Base-by-base conservation (phyloP, 345 rosid genomes). In the Stellera chamaejasme region DNA sequence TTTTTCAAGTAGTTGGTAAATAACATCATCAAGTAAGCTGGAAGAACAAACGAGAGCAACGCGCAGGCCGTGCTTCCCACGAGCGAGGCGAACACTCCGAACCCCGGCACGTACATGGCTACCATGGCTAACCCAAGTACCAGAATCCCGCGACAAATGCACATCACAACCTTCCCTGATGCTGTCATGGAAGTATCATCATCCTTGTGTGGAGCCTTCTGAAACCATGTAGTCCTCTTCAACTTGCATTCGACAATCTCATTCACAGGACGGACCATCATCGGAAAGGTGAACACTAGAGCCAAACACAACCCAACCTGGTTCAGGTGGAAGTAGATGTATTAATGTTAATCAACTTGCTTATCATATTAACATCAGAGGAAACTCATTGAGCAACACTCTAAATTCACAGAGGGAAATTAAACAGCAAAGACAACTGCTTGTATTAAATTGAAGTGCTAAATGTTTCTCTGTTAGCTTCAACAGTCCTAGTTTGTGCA, bases 231-330 rank as follows among this genome's bases (percentile, higher is more conserved):
- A 0, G 47, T 52, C 46, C 58, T 82, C 63, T 72, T 73, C 59
- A 87, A 68, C 77, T 85, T 87, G 51, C 78, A 85, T 58, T 90
- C 97, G 27, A 87, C 67, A 49, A 93, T 90, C 85, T 89, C 99
- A 9, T 79, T 74, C 13, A 90, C 69, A 0, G 97, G 99, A 58
- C 83, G 96, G 4, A 83, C 74, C 97, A 85, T 87, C 63, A 90
- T 79, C 0, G 99, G 99, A 56, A 83, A 82, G 14, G 97, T 89
- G 73, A 93, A 93, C 3, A 79, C 50, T 39, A 93, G 72, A 53
- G 82, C 99, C 80, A 87, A 59, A 75, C 96, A 93, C 74, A 93
- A 55, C 7, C 95, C 99, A 63, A 85, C 67, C 97, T 93, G 87
- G 65, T 45, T 13, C 62, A 62, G 52, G 48, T 13, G 54, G 65